Conservation (phyloP, 352 stramenopile genomes). For the Phytophthora melonis region DNA sequence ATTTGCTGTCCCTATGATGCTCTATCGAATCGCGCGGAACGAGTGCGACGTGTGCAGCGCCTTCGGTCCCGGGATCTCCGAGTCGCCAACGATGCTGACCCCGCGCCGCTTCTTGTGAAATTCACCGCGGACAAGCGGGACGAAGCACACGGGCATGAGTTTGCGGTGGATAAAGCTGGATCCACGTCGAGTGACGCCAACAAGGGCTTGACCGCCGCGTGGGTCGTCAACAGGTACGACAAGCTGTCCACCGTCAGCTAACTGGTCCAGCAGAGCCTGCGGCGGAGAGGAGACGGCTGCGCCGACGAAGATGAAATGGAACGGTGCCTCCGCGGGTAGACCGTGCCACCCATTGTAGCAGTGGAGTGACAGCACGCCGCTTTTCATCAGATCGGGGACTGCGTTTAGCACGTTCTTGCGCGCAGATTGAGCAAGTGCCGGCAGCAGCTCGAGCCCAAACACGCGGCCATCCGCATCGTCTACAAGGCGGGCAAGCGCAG, state of each 20-base stretch:
- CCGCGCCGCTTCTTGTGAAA: constrained; percentile 28
- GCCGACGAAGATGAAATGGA: constrained; percentile 97
- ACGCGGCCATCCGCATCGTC: constrained; percentile 59
- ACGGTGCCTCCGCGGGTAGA: constrained; percentile 87
- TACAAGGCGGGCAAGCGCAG: constrained; percentile 89
- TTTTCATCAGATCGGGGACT: constrained; percentile 82
- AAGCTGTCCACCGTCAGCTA: constrained; percentile 90
- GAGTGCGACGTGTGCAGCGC: constrained; percentile 15
- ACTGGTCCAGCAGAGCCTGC: constrained; percentile 86
- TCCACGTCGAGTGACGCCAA: constrained; percentile 67
- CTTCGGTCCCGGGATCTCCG: constrained; percentile 12
- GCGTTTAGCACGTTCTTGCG: constrained; percentile 78
- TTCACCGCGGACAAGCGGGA: constrained; percentile 62
- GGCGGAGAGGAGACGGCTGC: constrained; percentile 92
- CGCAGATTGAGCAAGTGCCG: constrained; percentile 84
- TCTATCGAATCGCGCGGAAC: constrained; percentile 32
- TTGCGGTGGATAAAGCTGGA: constrained; percentile 59
- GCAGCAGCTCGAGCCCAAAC: constrained; percentile 91
- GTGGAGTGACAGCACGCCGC: constrained; percentile 55
- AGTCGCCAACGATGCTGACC: constrained; percentile 15
- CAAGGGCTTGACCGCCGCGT: constrained; percentile 69
- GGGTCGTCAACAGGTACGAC: constrained; percentile 92
- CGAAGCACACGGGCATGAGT: constrained; percentile 77
- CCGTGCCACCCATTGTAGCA: constrained; percentile 93
- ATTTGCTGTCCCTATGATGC: background rate